Base-by-base conservation (phyloP, 495 filamentous ascomycete species). In the Pseudomonodictys pantanalensis region DNA sequence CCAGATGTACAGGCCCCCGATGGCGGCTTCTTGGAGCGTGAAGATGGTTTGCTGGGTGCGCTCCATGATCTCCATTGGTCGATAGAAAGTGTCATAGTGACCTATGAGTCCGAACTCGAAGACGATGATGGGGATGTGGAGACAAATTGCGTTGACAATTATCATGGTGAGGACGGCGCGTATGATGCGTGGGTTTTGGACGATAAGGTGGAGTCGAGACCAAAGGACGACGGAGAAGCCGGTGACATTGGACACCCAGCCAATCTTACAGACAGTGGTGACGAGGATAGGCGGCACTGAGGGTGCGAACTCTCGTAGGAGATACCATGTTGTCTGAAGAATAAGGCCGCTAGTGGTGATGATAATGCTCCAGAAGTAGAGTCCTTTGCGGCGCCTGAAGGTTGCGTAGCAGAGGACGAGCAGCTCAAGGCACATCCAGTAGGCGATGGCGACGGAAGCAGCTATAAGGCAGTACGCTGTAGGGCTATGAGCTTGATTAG, bases 401-500 rank as follows among this genome's bases (percentile, higher is more conserved):
- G 35, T 49, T 2, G 33, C 9, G 41, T 49, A 56, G 6, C 66
- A 64, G 9, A 46, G 9, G 25, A 60, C 12, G 3, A 26, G 29
- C 2, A 69, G 23, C 42, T 69, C 66, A 15, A 60, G 32, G n/a
- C 43, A 51, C 28, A 67, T 69, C 51, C 60, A 68, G 8, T 47
- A 6, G 10, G 38, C 54, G 20, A 64, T 39, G 38, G 54, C 5
- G 6, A 54, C 18, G 26, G 59, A 64, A 3, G 49, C 53, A 0
- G 25, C 33, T 3, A 64, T 54, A n/a, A n/a, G n/a, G n/a, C n/a
- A n/a, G n/a, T n/a, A n/a, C n/a, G n/a, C n/a, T n/a, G n/a, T n/a
- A n/a, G n/a, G n/a, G n/a, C n/a, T n/a, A n/a, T n/a, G n/a, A n/a
- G n/a, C n/a, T n/a, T n/a, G n/a, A n/a, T n/a, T n/a, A n/a, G n/a